Evolutionary conservation across 352 stramenopile genomes (phyloP).

Genomic region (Elongisporangium prolatum): DNA sequence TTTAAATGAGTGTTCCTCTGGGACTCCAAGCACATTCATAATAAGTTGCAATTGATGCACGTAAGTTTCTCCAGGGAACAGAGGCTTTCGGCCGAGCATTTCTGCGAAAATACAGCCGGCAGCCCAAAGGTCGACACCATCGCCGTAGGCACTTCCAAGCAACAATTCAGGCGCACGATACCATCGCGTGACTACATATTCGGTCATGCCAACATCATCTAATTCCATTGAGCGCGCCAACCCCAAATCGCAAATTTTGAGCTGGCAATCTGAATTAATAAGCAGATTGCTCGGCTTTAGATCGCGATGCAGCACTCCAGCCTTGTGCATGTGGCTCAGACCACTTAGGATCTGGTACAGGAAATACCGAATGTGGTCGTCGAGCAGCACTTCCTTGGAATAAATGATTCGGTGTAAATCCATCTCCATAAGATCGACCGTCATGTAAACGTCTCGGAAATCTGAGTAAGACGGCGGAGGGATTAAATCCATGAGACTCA

Average conservation of each 20-base stretch:
- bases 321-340: conserved; percentile 83
- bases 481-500: conserved; percentile 83
- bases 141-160: conserved; percentile 77
- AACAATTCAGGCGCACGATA: conserved; percentile 81
- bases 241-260: conserved; percentile 97
- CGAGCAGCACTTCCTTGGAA: conserved; percentile 87
- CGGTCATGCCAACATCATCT: conserved; percentile 88
- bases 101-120: conserved; percentile 86
- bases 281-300: conserved; percentile 86
- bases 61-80: conserved; percentile 85
- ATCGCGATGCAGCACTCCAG: conserved; percentile 80
- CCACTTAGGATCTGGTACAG: conserved; percentile 91
- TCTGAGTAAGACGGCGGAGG: conserved; percentile 78
- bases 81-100: conserved; percentile 81
- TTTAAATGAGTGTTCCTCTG: conserved; percentile 86
- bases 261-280: conserved; percentile 92
- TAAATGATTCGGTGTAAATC: conserved; percentile 92
- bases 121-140: conserved; percentile 83
- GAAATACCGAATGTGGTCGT: conserved; percentile 93
- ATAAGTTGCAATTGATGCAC: conserved; percentile 87
- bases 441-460: conserved; percentile 90
- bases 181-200: too few relatives aligned
- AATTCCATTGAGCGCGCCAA: conserved; percentile 86
- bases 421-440: conserved; percentile 91
- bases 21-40: conserved; percentile 86